phyloP scores from a whole-genome alignment of 805 yeast species.

The Saccharomycopsis javanensis region DNA sequence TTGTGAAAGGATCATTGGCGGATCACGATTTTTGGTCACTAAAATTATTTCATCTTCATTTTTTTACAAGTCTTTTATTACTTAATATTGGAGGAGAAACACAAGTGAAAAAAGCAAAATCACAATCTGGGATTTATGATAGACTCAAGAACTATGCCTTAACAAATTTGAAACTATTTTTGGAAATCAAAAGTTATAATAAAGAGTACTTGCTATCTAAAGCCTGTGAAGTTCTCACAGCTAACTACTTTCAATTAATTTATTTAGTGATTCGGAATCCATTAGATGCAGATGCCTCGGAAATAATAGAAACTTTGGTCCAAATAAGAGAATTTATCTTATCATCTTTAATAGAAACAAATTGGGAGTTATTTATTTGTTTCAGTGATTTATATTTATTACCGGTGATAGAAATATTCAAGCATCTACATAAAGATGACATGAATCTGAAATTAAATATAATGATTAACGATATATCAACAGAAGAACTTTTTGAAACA shows the following conservation, averaged over 20 bases:
- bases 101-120: background rate
- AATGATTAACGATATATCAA: conserved; percentile 1
- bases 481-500: conserved; percentile 13
- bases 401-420: conserved; percentile 3
- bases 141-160: background rate
- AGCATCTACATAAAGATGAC: background rate
- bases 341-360: background rate
- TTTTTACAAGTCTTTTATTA: conserved; percentile 3
- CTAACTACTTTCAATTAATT: background rate
- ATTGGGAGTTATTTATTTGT: conserved; percentile 1
- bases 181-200: conserved; percentile 3
- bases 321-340: conserved; percentile 2
- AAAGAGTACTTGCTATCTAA: background rate
- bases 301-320: background rate
- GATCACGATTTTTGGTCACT: background rate
- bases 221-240: background rate
- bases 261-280: background rate
- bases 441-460: background rate
- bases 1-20: background rate
- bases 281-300: background rate
- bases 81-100: background rate
- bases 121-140: background rate
- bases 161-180: background rate
- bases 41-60: background rate
- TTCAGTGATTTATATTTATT: conserved; percentile 2